These are phyloP conservation scores for Exophiala oligosperma DNA, from an alignment of 2,329 filamentous ascomycete species.

Conservation along the genomic window DNA sequence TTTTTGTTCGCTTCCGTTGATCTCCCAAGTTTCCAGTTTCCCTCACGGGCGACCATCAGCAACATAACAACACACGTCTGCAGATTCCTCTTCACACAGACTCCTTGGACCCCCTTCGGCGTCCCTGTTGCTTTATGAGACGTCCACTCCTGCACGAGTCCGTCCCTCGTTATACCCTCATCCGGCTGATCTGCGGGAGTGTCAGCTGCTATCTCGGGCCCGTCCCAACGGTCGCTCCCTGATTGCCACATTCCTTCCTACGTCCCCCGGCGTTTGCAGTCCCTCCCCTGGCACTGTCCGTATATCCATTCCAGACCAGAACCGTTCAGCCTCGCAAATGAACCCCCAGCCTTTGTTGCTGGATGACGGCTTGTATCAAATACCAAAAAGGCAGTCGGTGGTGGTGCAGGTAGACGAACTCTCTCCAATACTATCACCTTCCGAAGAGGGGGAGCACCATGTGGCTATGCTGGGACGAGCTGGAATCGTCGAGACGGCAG, in stretches of 20 bases:
- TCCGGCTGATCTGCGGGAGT: not conserved
- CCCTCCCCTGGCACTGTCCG: not conserved
- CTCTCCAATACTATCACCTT: constrained; percentile 8
- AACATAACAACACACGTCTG: no score
- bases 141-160: no score
- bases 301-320: not conserved
- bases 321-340: constrained; percentile 14
- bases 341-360: constrained; percentile 18
- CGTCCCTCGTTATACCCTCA: not conserved
- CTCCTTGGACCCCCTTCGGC: not conserved
- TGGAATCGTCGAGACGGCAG: constrained; percentile 5
- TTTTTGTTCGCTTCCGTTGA: not conserved
- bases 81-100: not conserved
- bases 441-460: constrained; percentile 1
- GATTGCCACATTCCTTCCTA: not conserved
- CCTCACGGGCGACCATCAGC: no score
- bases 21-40: not conserved
- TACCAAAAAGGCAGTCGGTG: constrained; percentile 14
- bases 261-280: not conserved
- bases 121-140: no score
- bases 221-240: not conserved
- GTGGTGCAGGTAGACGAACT: constrained; percentile 19
- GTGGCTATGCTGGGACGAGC: constrained; percentile 12
- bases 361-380: constrained; percentile 16
- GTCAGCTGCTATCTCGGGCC: not conserved